Evolutionary conservation across 1,139 yeast species (phyloP).

Genomic region (Taphrina betulina): DNA sequence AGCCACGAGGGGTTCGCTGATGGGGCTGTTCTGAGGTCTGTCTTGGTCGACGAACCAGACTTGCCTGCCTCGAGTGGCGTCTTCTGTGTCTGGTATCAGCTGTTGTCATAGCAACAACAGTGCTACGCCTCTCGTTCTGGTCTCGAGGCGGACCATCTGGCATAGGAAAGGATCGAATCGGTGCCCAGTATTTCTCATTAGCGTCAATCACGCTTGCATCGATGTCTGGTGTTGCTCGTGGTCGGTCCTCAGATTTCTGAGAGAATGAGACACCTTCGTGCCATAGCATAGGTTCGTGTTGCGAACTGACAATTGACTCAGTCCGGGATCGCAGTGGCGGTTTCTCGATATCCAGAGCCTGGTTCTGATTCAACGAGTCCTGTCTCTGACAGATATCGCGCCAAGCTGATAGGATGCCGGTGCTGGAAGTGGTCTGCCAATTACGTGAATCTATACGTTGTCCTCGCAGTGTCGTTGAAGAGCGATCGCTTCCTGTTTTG

Average conservation of each 20-base stretch:
- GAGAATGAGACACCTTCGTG: conserved; percentile 15
- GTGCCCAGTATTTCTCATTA: conserved; percentile 22
- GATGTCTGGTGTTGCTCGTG: not conserved
- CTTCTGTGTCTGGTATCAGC: not conserved
- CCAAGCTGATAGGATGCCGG: conserved; percentile 35
- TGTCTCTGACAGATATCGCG: conserved; percentile 29
- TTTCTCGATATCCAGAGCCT: not conserved
- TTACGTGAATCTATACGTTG: conserved; percentile 16
- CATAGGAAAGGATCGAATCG: conserved; percentile 22
- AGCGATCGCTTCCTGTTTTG: not conserved
- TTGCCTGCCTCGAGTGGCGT: conserved; percentile 8
- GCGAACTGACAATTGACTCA: not conserved
- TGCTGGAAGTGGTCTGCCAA: conserved; percentile 31
- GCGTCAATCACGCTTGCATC: not conserved
- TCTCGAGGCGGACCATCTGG: not conserved
- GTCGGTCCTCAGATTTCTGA: conserved; percentile 1
- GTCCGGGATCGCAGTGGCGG: not conserved
- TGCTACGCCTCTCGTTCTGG: not conserved
- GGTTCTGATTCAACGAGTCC: not conserved
- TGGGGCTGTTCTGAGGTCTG: no score
- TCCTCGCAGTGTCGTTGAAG: not conserved
- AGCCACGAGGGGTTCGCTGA: not conserved
- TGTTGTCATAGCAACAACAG: not conserved
- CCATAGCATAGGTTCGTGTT: conserved; percentile 13
- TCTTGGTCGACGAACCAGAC: conserved; percentile 1